phyloP scores from a whole-genome alignment of 257 asterid species.

The Echites panduratus region DNA sequence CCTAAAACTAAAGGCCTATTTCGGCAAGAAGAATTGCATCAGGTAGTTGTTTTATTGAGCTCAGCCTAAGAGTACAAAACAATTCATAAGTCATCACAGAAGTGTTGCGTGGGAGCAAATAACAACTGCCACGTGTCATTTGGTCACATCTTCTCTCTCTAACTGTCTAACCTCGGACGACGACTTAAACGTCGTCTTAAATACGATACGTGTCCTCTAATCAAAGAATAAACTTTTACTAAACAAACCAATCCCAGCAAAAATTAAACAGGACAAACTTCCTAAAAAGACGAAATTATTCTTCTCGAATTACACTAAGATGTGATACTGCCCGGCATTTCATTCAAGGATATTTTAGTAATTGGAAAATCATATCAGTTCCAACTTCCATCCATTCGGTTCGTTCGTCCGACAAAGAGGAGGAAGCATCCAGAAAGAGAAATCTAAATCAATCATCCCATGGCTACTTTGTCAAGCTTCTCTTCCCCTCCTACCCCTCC shows the following conservation, averaged over 20 bases:
- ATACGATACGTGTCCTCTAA: conserved; percentile 2
- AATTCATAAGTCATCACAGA: too few species aligned
- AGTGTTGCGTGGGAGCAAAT: too few species aligned
- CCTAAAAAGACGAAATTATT: too few species aligned
- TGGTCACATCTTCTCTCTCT: too few species aligned
- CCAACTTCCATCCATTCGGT: neutral
- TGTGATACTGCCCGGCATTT: neutral
- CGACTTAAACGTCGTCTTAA: too few species aligned
- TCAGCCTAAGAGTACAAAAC: too few species aligned
- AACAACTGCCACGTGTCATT: too few species aligned
- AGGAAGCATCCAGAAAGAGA: neutral
- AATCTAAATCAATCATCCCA: neutral
- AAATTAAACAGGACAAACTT: neutral
- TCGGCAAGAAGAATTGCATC: too few species aligned
- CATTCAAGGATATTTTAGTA: neutral
- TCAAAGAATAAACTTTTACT: neutral
- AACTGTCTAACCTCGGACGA: too few species aligned
- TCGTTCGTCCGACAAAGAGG: neutral
- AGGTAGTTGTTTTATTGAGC: too few species aligned
- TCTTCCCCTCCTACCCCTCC: conserved; percentile 10
- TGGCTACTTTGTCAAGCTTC: conserved; percentile 21
- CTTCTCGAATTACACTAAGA: neutral
- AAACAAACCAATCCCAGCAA: neutral
- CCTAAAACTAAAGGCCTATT: too few species aligned
- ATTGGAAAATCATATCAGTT: neutral